phyloP scores from a whole-genome alignment of 805 yeast genomes.

The Wickerhamomyces chaumierensis region DNA sequence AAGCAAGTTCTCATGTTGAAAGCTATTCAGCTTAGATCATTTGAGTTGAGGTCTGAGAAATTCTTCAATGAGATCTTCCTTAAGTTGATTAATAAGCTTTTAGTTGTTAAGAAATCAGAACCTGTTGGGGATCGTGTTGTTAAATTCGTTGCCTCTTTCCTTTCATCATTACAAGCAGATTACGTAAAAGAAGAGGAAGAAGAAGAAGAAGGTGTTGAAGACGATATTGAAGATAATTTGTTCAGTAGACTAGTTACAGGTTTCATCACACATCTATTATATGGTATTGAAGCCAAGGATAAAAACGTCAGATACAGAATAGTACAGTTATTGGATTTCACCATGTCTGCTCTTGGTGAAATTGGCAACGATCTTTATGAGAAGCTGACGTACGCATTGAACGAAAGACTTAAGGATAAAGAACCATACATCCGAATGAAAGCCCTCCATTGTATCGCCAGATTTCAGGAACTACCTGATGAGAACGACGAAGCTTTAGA shows the following conservation, averaged over 20 bases:
- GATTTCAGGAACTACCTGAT: conserved; percentile 47
- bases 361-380: conserved; percentile 64
- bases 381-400: conserved; percentile 46
- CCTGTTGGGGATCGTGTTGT: conserved; percentile 66
- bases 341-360: conserved; percentile 63
- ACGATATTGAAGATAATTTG: conserved; percentile 28
- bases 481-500: conserved; percentile 16
- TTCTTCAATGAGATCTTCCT: conserved; percentile 52
- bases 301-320: conserved; percentile 71
- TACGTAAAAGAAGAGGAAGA: conserved; percentile 17
- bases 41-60: conserved; percentile 38
- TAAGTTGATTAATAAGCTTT: conserved; percentile 47
- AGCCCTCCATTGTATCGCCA: conserved; percentile 68
- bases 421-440: conserved; percentile 75
- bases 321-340: conserved; percentile 61
- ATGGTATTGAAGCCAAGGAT: conserved; percentile 71
- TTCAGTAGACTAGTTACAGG: conserved; percentile 45
- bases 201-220: conserved; percentile 15
- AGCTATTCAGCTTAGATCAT: conserved; percentile 45
- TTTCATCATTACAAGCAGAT: conserved; percentile 31
- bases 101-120: conserved; percentile 62
- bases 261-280: conserved; percentile 54
- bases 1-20: conserved; percentile 57
- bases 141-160: conserved; percentile 50
- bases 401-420: conserved; percentile 57